Base-by-base conservation (phyloP, 2,329 filamentous ascomycete species). In the Aspergillus floridensis region DNA sequence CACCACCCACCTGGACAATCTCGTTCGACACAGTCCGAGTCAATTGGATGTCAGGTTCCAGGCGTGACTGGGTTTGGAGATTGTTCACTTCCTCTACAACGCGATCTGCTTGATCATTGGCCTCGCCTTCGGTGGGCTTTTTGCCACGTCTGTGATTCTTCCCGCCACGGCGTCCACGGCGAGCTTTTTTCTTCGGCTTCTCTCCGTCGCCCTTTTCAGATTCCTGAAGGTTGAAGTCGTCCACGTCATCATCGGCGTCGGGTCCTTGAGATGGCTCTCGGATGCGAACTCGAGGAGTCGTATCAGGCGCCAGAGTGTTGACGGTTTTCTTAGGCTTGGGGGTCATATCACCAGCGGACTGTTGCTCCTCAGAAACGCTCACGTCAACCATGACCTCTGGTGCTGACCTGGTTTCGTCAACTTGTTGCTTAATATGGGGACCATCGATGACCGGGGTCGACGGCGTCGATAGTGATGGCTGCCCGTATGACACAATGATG, bases 161-260 rank as follows among this genome's bases (percentile, higher is more conserved):
- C 2, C 90, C 89, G 22, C 89, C 90, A 51, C 90, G 84, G n/a
- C 85, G 82, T 4, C 90, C 90, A 57, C 89, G 82, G 57, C 89
- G 88, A 0, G 84, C 82, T 71, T 88, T 90, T 70, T 86, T 88
- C 73, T 88, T 88, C 68, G 87, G 88, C 60, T 78, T 79, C 46
- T 79, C 79, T 16, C 65, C 59, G 29, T 65, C 38, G 14, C 38
- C 38, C 14, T 44, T 44, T 44, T 44, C 38, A n/a, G 38, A 44
- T n/a, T 44, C 70, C 52, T 65, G 62, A 5, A 68, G 63, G 29
- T 66, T 59, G 22, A 73, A 56, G 49, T 72, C 74, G 12, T 73
- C 68, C 14, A 65, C 61, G 44, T 73, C 71, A 8, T 76, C 74
- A 12, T 73, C 68, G 16, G 66, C 70, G n/a, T 71, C 67, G 2